These are phyloP conservation scores for Coriolopsis trogii DNA, from an alignment of 1,284 basidiomycete species.

Conservation along the genomic window DNA sequence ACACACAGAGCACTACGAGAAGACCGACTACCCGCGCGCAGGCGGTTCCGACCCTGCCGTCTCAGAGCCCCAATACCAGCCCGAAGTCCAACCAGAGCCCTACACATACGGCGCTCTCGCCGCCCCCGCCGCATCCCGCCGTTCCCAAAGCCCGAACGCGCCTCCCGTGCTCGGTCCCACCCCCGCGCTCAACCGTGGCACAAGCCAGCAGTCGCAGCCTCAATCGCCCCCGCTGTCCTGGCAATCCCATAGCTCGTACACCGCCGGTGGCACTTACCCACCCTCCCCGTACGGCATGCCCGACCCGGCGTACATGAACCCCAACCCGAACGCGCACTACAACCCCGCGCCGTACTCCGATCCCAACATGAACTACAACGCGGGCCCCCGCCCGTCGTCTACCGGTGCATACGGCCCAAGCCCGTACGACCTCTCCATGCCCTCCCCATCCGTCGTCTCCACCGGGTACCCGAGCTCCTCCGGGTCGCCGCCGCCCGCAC, in stretches of 20 bases:
- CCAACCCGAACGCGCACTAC: not conserved
- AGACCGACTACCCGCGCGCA: constrained; percentile 14
- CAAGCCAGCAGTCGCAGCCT: too few relatives aligned
- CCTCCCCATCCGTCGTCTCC: constrained; percentile 3
- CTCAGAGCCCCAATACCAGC: constrained; percentile 12
- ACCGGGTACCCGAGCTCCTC: not conserved
- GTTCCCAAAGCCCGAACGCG: not conserved
- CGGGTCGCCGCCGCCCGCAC: too few relatives aligned
- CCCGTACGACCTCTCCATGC: not conserved
- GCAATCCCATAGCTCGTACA: constrained; percentile 5
- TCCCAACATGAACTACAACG: not conserved
- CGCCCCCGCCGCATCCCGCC: not conserved
- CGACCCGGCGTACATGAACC: not conserved
- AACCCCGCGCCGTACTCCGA: not conserved
- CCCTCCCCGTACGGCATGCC: not conserved
- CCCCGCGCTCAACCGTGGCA: too few relatives aligned
- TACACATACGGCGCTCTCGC: constrained; percentile 15
- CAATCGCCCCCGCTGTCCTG: not conserved
- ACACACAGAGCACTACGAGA: constrained; percentile 4
- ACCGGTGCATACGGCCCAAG: too few relatives aligned
- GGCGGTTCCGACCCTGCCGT: constrained; percentile 1
- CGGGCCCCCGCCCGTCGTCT: not conserved
- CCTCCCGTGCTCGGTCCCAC: too few relatives aligned
- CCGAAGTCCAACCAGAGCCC: too few relatives aligned
- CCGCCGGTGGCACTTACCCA: too few relatives aligned